Evolutionary conservation across 371 early-diverging fungal species (phyloP).

Genomic region (Haplosporangium sp.): DNA sequence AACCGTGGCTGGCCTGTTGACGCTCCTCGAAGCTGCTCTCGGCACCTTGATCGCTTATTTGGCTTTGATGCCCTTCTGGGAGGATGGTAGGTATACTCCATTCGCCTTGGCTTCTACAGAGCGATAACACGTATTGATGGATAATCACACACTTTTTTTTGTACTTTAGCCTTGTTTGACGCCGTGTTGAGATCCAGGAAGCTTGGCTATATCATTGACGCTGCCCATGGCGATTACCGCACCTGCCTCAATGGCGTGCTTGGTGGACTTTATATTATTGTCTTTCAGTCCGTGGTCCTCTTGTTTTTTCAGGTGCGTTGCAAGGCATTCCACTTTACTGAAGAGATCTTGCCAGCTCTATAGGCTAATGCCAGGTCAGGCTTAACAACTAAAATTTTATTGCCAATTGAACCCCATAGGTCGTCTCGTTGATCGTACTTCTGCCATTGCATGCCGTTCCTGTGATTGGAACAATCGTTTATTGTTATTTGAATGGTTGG

Average conservation of each 20-base stretch:
- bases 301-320: slow-evolving; percentile 35
- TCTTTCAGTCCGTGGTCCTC: slow-evolving; percentile 50
- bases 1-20: slow-evolving; percentile 12
- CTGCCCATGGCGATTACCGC: slow-evolving; percentile 50
- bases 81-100: slow-evolving; percentile 24
- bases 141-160: background rate
- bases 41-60: slow-evolving; percentile 44
- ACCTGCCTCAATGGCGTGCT: slow-evolving; percentile 42
- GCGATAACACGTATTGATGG: background rate
- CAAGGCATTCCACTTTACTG: too few species aligned
- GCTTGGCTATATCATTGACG: slow-evolving; percentile 44
- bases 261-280: slow-evolving; percentile 37
- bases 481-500: slow-evolving; percentile 76
- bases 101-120: background rate
- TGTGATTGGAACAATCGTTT: slow-evolving; percentile 66
- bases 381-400: too few species aligned
- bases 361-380: too few species aligned
- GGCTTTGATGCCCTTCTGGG: slow-evolving; percentile 53
- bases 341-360: too few species aligned
- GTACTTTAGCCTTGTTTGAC: slow-evolving; percentile 37
- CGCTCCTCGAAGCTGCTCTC: slow-evolving; percentile 47
- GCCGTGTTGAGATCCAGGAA: slow-evolving; percentile 45
- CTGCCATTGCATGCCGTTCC: slow-evolving; percentile 76
- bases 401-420: slow-evolving; percentile 28
- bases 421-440: slow-evolving; percentile 65